A percentile compares a stretch with the other conserved stretches of the same genome.
Evolutionary conservation across 2,329 filamentous ascomycete species (phyloP).

Genomic region (Ilyonectria destructans): DNA sequence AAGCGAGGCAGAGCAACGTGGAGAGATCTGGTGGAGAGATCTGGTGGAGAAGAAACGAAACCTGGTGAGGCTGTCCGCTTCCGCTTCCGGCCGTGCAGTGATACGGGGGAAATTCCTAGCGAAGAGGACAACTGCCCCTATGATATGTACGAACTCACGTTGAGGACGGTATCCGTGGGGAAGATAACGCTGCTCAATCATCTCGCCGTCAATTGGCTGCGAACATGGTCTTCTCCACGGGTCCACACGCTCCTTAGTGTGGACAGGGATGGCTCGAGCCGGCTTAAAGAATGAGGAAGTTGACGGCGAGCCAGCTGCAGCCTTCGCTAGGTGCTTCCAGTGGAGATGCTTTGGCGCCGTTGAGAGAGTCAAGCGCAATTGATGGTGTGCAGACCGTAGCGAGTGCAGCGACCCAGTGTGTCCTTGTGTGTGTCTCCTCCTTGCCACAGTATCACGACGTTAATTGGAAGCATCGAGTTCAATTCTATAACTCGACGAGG

Average conservation of each 20-base stretch:
- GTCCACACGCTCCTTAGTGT: slow-evolving; percentile 15
- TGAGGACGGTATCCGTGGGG: not conserved
- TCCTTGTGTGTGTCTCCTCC: not conserved
- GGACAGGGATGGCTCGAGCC: slow-evolving; percentile 23
- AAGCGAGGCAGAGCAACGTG: not conserved
- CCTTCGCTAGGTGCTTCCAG: not conserved
- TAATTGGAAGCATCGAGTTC: not conserved
- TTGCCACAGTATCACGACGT: not conserved
- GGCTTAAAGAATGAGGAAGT: slow-evolving; percentile 26
- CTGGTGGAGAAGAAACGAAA: slow-evolving; percentile 8
- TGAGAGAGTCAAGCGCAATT: not conserved
- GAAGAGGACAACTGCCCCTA: slow-evolving; percentile 18
- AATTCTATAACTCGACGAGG: not conserved
- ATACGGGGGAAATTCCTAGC: slow-evolving; percentile 29
- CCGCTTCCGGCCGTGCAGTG: slow-evolving; percentile 10
- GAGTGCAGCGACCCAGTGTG: no score
- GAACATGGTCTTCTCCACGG: slow-evolving; percentile 17
- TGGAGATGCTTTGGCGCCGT: not conserved
- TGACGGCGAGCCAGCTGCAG: slow-evolving; percentile 10
- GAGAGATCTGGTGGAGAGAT: slow-evolving; percentile 1
- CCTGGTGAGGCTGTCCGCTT: slow-evolving; percentile 3
- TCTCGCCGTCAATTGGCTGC: slow-evolving; percentile 20
- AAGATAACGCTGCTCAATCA: slow-evolving; percentile 27
- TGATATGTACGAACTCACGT: slow-evolving; percentile 27
- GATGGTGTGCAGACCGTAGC: not conserved